Evolutionary conservation across 371 early-diverging fungal species (phyloP), one percentile per base, ranked within the genome.

Genomic region (Batrachochytrium dendrobatidis): DNA sequence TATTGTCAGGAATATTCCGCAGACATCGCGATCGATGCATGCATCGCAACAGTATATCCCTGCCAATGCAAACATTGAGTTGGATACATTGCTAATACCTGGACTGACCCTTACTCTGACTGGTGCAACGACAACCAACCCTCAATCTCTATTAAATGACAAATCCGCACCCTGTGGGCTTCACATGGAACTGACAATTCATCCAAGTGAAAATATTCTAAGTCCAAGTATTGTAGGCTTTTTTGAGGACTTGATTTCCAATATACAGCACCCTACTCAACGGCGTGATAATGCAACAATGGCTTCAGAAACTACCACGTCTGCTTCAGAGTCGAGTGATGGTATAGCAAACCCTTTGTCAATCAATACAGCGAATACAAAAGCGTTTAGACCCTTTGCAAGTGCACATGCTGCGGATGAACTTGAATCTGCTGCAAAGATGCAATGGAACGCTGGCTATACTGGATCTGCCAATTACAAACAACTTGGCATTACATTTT

Each of bases 171-270:
- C n/a, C n/a, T 8, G 50, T 35, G 53, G 52, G 20, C 17, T 32
- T 35, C 86, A 89, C 66, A 73, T 82, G 10, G 87, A 87, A 57
- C 71, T 89, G 12, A 61, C 79, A 43, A 84, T 91, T 55, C 86
- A 84, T 61, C 81, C 86, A 29, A 88, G 89, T 55, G 77, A 83
- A 35, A 91, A 91, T 57, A 79, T 75, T 1, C 64, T 91, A n/a
- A 84, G 87, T 58, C 91, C 91, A 1, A 82, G 86, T 0, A 70
- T 89, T 22, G 76, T 89, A 1, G 79, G 79, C 17, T 89, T 91
- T 64, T 75, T 87, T 58, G 75, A 79, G 53, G 87, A 90, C 35
- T 72, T 86, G 3, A 68, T 77, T 3, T 67, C 81, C 1, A 85
- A 83, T 12, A 69, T 90, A 30, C 85, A 85, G 3, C 51, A 22